Percentiles rank a stretch among this genome's conserved stretches.
Conservation (phyloP, 495 filamentous ascomycete genomes). For the Cercophora newfieldiana region DNA sequence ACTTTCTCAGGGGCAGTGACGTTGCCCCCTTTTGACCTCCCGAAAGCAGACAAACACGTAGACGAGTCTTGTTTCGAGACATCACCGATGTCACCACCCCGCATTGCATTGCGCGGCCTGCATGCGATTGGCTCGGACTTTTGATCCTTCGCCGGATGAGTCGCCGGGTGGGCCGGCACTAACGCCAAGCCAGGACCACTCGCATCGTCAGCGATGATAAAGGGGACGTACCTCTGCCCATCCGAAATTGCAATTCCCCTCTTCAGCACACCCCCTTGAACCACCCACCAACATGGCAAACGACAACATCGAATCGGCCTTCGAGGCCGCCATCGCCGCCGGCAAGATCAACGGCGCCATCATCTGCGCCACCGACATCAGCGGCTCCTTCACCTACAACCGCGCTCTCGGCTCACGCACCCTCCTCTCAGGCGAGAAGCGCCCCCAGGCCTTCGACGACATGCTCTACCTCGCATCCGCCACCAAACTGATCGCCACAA, state of each 20-base stretch:
- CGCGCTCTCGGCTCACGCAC: conserved; percentile 31
- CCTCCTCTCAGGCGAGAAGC: conserved; percentile 41
- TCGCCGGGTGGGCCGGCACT: background rate
- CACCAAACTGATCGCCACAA: conserved; percentile 57
- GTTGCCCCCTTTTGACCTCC: no score
- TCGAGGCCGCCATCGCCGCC: conserved; percentile 27
- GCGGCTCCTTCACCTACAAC: conserved; percentile 25
- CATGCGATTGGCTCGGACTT: background rate
- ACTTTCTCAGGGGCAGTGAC: no score
- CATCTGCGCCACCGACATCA: conserved; percentile 29
- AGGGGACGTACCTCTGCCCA: no score
- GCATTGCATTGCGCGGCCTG: background rate
- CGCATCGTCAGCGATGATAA: no score
- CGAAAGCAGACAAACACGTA: no score
- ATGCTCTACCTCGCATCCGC: conserved; percentile 46
- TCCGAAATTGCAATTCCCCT: no score
- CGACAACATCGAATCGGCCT: conserved; percentile 26
- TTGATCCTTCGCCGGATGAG: background rate
- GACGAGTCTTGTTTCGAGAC: no score
- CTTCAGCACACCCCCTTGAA: no score
- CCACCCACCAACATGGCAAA: background rate
- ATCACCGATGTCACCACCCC: no score
- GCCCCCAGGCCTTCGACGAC: conserved; percentile 36
- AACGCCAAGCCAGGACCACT: background rate
- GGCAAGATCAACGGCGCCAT: conserved; percentile 32